Evolutionary conservation across 1,284 basidiomycete species (phyloP).

Genomic region (Apiotrichum laibachii): DNA sequence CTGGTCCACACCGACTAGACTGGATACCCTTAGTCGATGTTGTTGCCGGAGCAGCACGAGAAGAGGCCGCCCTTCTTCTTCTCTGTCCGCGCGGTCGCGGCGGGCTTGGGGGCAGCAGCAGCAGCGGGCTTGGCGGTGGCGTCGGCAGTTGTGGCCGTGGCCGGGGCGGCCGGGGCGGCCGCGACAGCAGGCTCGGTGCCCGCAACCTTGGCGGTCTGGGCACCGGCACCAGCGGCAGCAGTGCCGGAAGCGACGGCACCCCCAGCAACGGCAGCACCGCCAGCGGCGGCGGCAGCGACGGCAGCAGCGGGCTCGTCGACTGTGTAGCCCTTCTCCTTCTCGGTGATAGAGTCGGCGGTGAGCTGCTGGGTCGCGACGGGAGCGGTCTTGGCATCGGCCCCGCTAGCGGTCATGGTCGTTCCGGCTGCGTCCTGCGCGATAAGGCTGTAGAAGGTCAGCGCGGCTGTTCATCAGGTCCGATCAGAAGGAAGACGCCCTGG

Average conservation of each 20-base stretch:
- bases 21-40: conserved; percentile 35
- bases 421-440: conserved; percentile 7
- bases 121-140: conserved; percentile 10
- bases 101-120: conserved; percentile 2
- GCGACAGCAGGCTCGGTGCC: conserved; percentile 5
- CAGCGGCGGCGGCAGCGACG: neutral
- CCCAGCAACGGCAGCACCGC: conserved; percentile 3
- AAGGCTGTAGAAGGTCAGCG: no score
- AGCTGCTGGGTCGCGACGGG: neutral
- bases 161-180: conserved; percentile 9
- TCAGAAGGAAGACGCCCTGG: no score
- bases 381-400: conserved; percentile 4
- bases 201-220: conserved; percentile 3
- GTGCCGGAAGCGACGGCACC: neutral
- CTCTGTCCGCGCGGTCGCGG: conserved; percentile 10
- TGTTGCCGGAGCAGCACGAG: conserved; percentile 38
- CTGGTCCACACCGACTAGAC: no score
- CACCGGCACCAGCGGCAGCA: conserved; percentile 1
- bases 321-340: conserved; percentile 1
- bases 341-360: neutral
- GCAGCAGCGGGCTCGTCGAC: neutral
- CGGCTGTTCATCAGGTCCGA: no score
- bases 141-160: conserved; percentile 8
- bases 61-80: conserved; percentile 42
- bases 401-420: conserved; percentile 13